A percentile compares a stretch with the other conserved stretches of the same genome.
Conservation (phyloP, 306 rosid species). For the Glycine soja region DNA sequence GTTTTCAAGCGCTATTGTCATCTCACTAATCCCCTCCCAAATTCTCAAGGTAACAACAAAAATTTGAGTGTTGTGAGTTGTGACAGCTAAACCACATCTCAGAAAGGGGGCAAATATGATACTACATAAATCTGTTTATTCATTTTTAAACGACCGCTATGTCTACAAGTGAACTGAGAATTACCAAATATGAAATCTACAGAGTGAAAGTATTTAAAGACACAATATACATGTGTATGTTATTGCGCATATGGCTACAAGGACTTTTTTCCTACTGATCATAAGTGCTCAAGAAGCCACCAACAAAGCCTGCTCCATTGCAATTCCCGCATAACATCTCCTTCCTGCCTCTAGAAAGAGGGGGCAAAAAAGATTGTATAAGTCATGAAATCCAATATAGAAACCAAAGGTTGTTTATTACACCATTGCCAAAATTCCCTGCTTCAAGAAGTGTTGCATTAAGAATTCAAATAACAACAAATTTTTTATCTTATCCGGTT, state of each 20-base stretch:
- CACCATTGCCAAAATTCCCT: neutral
- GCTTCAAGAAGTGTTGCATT: neutral
- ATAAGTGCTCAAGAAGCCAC: conserved; percentile 65
- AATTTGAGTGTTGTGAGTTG: neutral
- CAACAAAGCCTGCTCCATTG: conserved; percentile 68
- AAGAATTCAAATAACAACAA: neutral
- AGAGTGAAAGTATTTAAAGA: conserved; percentile 11
- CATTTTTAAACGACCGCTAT: neutral
- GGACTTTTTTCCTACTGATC: conserved; percentile 52
- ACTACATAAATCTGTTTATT: conserved; percentile 8
- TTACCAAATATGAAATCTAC: conserved; percentile 16
- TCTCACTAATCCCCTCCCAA: neutral
- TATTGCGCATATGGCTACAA: neutral
- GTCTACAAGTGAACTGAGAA: conserved; percentile 28
- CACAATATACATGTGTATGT: neutral
- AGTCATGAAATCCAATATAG: neutral
- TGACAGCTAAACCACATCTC: neutral
- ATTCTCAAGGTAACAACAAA: conserved; percentile 1
- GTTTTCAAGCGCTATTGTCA: neutral
- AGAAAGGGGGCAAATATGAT: neutral
- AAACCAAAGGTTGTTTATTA: neutral
- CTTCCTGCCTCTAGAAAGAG: conserved; percentile 54
- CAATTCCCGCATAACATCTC: conserved; percentile 66
- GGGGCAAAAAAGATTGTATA: neutral
- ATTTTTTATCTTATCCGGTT: neutral